Conservation (phyloP, 352 stramenopile species). For the Pythium pyrilobum region DNA sequence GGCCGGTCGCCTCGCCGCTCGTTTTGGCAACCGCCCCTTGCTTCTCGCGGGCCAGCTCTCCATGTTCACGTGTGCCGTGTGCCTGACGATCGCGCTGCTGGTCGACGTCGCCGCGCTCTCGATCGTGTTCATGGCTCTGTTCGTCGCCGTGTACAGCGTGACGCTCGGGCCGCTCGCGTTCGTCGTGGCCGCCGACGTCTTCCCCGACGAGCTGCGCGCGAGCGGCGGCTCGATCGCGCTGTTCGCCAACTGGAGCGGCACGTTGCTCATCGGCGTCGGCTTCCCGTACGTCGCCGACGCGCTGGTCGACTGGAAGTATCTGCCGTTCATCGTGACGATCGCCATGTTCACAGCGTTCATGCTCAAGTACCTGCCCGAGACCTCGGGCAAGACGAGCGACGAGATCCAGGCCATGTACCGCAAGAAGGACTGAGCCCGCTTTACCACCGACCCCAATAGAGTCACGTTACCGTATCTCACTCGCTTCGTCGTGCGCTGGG, state of each 20-base stretch:
- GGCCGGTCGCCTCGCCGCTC: conserved; percentile 27
- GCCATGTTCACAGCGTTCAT: conserved; percentile 39
- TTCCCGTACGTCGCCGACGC: conserved; percentile 56
- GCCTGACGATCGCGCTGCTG: conserved; percentile 36
- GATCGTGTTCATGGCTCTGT: conserved; percentile 46
- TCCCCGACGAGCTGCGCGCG: conserved; percentile 45
- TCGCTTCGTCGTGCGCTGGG: too few relatives aligned
- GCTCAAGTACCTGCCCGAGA: conserved; percentile 49
- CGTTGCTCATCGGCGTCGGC: conserved; percentile 46
- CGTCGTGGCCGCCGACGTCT: conserved; percentile 47
- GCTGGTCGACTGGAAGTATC: conserved; percentile 32
- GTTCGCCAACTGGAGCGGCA: conserved; percentile 46
- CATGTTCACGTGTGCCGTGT: conserved; percentile 45
- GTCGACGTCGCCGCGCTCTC: conserved; percentile 23
- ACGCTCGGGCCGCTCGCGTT: conserved; percentile 54
- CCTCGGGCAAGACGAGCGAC: conserved; percentile 44
- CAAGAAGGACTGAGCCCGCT: too few relatives aligned
- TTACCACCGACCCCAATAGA: too few relatives aligned
- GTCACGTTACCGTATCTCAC: too few relatives aligned
- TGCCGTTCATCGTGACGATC: conserved; percentile 45
- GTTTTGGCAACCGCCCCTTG: conserved; percentile 44
- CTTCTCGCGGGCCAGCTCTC: conserved; percentile 36
- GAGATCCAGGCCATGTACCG: conserved; percentile 54
- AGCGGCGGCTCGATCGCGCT: conserved; percentile 40
- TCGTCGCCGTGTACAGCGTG: conserved; percentile 37